Base-by-base conservation (phyloP, 164 flowering plant species). In the Vitis amurensis region DNA sequence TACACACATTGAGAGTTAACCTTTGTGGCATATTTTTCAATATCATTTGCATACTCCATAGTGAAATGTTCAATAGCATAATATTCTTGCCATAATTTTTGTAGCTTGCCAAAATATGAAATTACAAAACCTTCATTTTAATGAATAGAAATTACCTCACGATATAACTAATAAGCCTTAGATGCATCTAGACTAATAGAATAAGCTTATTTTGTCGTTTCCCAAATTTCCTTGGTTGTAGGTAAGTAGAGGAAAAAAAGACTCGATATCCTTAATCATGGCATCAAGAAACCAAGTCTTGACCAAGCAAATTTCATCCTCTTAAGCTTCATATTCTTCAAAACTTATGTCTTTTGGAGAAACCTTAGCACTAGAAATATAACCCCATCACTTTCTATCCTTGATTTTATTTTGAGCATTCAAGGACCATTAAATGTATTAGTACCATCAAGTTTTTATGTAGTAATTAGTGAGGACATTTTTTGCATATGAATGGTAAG, bases 71-170 rank as follows among this genome's bases (percentile, higher is more conserved):
- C 67, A 61, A 70, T 74, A 61, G n/a, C 76, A 63, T 74, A 64
- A 64, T 68, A 13, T 8, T 74, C 64, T 68, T 63, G 53, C 68
- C 68, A 69, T 50, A 68, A 13, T 57, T 73, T 63, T 51, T 68
- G 72, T 58, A 73, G 52, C 68, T 63, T 73, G 55, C 68, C 72
- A 61, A 55, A 74, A 8, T 56, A 74, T 15, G 77, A 68, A 64
- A 74, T 63, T 56, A 68, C 30, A 15, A 2, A 61, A 9, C 60
- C 67, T 12, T 66, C 60, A 61, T 31, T 70, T 59, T 70, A 59
- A 29, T 51, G 50, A 15, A 70, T 17, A 51, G 30, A 70, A 29
- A 62, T 51, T 52, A 70, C 67, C 59, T 69, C 66, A 69, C 59
- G 68, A 27, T 68, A 37, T 29, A 74, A 44, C 13, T 69, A 69